Base-by-base conservation (phyloP, 768 basidiomycete species). In the Royoungia palumana region DNA sequence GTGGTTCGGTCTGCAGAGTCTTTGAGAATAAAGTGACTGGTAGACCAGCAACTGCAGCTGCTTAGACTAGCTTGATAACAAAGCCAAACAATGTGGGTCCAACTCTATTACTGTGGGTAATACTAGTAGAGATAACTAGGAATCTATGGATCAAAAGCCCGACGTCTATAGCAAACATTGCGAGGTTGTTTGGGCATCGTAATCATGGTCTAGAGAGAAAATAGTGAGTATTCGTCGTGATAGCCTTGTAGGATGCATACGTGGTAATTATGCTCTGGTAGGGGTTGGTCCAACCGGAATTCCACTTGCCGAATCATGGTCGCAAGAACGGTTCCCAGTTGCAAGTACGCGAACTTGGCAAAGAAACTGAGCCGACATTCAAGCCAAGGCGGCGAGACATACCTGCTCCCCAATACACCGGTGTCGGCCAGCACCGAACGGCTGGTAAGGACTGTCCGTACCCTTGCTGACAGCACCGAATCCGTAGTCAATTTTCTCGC, bases 391-490 rank as follows among this genome's bases (percentile, higher is more conserved):
- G 2, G 40, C 14, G 2, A 11, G 22, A 68, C 74, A 38, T 39
- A 83, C 85, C 73, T 85, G 87, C 71, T 94, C 93, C 55, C 93
- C 91, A 52, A 97, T 94, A 68, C 91, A 98, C 55, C 94, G 77
- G 73, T 97, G 95, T 60, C 89, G 79, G 24, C 96, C 96, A 44
- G 96, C 95, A 53, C 96, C 96, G 61, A 99, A 99, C 2, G 96
- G 96, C 65, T 96, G 90, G 67, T 98, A 97, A 41, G 91, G 92
- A 58, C 87, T 90, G 49, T 94, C 90, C 6, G 94, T 97, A 42
- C 94, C 94, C 72, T 97, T 97, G 73, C 87, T 90, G 44, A 99
- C 89, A 51, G 85, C 81, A 45, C 96, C 96, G 67, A 91, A 99
- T 2, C 96, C 96, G 61, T 87, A 99, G 68, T 99, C 96, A 52